Base-by-base conservation (phyloP, 208 protist species). In the Crithidia mellificae region DNA sequence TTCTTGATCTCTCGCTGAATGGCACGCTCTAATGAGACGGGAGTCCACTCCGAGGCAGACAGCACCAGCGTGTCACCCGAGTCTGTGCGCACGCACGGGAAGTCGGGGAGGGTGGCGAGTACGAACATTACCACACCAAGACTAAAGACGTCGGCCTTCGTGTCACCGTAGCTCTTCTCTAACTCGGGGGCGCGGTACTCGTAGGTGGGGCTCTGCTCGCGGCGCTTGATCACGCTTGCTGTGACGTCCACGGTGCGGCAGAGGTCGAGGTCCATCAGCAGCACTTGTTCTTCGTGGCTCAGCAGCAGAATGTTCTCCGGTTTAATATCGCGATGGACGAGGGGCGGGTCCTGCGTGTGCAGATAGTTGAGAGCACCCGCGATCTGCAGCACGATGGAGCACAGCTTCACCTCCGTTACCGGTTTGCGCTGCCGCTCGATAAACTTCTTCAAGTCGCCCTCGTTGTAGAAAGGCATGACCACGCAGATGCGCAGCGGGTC, bases 301-400 rank as follows among this genome's bases (percentile, higher is more conserved):
- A 92, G 68, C 29, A 97, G 43, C 17, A 97, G 59, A 30, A 97
- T 83, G 70, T 97, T 97, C 46, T 94, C 90, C 0, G 88, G 92
- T 65, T 97, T 97, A 34, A 97, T 84, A 66, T 97, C 92, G 15
- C 85, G 76, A 47, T 97, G 92, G 56, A 91, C 81, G 20, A 97
- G 64, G 29, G 91, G 88, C 25, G 91, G 91, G 20, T 68, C 68
- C 49, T 87, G 85, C 24, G 67, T 76, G 70, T 96, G 90, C 63
- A 97, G 74, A 68, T 96, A 96, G 29, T 84, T 59, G 19, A 97
- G 72, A 3, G 88, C 90, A 9, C 61, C 63, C 43, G 83, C 78
- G 54, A 96, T 87, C 54, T 96, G 91, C 34, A 93, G 78, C 43
- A 88, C 81, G 9, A 96, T 73, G 30, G 83, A 92, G 58, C 84